Evolutionary conservation across 148 eudicot genomes (phyloP).

Genomic region (Cornus controversa): DNA sequence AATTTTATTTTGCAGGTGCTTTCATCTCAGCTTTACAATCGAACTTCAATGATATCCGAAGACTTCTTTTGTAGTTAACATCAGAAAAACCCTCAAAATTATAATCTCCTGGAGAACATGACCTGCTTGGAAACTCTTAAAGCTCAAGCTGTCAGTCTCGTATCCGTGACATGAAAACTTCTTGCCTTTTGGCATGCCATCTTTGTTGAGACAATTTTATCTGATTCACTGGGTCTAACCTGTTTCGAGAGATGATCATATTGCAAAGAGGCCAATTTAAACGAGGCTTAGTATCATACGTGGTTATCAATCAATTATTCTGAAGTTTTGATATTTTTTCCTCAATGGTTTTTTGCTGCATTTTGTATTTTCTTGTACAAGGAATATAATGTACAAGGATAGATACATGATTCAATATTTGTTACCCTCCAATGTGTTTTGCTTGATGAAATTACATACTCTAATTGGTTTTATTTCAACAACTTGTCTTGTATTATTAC

Average conservation of each 20-base stretch:
- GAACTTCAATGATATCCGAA: constrained; percentile 65
- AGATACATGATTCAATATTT: neutral
- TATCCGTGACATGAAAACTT: neutral
- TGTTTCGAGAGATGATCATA: neutral
- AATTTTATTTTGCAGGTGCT: constrained; percentile 45
- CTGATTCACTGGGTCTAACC: neutral
- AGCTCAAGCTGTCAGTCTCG: neutral
- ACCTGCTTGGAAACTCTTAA: neutral
- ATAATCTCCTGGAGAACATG: neutral
- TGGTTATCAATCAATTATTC: neutral
- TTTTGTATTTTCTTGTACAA: neutral
- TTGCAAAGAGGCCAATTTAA: neutral
- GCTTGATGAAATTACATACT: too few relatives aligned
- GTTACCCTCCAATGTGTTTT: too few relatives aligned
- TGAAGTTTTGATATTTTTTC: neutral
- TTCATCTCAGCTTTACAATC: constrained; percentile 62
- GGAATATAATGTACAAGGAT: neutral
- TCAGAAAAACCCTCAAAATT: constrained; percentile 7
- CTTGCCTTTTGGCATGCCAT: neutral
- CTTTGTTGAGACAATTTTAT: neutral
- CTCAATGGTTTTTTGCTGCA: neutral
- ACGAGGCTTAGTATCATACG: neutral
- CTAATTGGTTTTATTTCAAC: too few relatives aligned
- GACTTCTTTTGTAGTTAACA: constrained; percentile 53
- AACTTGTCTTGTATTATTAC: too few relatives aligned